Evolutionary conservation across 2,329 filamentous ascomycete genomes (phyloP).

Genomic region (Fusarium irregulare): DNA sequence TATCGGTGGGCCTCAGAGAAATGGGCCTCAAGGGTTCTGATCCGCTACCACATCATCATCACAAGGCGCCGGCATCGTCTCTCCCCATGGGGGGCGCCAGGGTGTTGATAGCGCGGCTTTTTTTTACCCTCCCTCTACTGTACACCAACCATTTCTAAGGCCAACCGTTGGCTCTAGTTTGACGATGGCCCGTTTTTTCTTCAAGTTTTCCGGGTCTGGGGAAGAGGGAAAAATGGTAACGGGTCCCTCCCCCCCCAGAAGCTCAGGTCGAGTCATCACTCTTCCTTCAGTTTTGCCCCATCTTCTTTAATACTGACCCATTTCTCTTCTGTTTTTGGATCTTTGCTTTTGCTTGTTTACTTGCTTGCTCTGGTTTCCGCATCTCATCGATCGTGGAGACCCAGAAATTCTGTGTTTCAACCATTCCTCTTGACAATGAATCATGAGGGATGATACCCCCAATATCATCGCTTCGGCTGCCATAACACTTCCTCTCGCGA

Average conservation of each 20-base stretch:
- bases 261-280: conserved; percentile 3
- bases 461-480: conserved; percentile 39
- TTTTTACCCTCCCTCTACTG: not conserved
- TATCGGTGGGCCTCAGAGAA: conserved; percentile 10
- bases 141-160: conserved; percentile 11
- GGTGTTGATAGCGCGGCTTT: conserved; percentile 13
- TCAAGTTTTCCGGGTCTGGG: conserved; percentile 14
- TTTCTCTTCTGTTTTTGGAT: conserved; percentile 8
- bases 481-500: conserved; percentile 39
- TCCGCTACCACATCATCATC: conserved; percentile 19
- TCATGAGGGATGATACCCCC: conserved; percentile 41
- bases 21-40: not conserved
- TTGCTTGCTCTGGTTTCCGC: conserved; percentile 7
- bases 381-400: conserved; percentile 12
- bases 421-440: conserved; percentile 27
- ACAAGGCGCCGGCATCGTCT: conserved; percentile 6
- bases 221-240: conserved; percentile 20
- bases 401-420: not conserved
- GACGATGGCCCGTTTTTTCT: conserved; percentile 16
- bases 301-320: conserved; percentile 26
- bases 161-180: conserved; percentile 10
- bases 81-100: conserved; percentile 32
- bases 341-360: conserved; percentile 3
- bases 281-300: conserved; percentile 2
- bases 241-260: not conserved